Conservation (phyloP, 306 rosid species). For the Gastrolobium bilobum region DNA sequence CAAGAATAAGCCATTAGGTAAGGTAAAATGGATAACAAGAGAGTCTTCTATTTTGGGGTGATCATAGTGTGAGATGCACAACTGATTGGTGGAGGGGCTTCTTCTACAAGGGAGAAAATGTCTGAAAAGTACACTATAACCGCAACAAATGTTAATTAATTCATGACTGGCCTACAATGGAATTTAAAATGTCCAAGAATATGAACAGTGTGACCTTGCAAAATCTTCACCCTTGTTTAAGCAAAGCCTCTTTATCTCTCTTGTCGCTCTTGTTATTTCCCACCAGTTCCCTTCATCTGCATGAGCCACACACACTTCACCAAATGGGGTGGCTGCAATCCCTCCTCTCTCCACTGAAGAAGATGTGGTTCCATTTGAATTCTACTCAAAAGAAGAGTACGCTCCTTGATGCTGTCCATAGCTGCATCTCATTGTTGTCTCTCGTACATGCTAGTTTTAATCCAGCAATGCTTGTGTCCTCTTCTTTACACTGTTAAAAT, state of each 20-base stretch:
- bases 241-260: slow-evolving; percentile 55
- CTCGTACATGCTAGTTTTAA: slow-evolving; percentile 29
- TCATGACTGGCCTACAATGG: slow-evolving; percentile 57
- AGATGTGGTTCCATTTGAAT: slow-evolving; percentile 79
- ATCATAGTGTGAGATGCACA: slow-evolving; percentile 65
- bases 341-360: slow-evolving; percentile 88
- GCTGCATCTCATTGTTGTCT: slow-evolving; percentile 35
- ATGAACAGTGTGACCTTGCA: slow-evolving; percentile 54
- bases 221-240: slow-evolving; percentile 79
- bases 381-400: slow-evolving; percentile 81
- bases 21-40: slow-evolving; percentile 34
- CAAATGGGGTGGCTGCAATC: slow-evolving; percentile 97
- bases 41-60: slow-evolving; percentile 40
- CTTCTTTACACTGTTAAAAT: not conserved
- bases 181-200: slow-evolving; percentile 52
- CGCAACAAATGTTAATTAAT: slow-evolving; percentile 52
- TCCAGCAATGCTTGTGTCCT: slow-evolving; percentile 7
- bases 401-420: slow-evolving; percentile 38
- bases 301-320: slow-evolving; percentile 61
- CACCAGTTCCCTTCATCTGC: slow-evolving; percentile 50
- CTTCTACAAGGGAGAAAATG: slow-evolving; percentile 65
- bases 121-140: slow-evolving; percentile 80
- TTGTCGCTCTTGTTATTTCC: slow-evolving; percentile 43
- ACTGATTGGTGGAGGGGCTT: slow-evolving; percentile 71
- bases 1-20: slow-evolving; percentile 43